Base-by-base conservation (phyloP, 306 rosid genomes). In the Begonia masoniana region DNA sequence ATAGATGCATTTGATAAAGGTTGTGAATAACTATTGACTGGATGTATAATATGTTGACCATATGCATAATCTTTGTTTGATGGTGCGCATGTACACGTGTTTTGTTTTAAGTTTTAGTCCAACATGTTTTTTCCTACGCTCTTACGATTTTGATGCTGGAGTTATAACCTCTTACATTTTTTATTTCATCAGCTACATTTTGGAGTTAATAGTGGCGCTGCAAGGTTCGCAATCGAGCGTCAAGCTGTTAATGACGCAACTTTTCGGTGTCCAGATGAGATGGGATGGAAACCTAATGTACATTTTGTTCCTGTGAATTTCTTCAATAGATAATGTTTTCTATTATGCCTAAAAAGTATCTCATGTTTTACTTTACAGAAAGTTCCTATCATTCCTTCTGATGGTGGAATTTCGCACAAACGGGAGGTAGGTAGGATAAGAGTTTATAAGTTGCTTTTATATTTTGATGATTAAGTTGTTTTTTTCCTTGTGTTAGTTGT, bases 281-380 rank as follows among this genome's bases (percentile, higher is more conserved):
- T 83, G 88, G 96, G 96, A 68, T 86, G 99, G 99, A 86, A 91
- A 66, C 99, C 99, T 31, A 88, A 81, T 94, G 96, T 85, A 24
- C 35, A 58, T 62, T 26, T 15, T 51, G 15, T 13, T 9, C 1
- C 21, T 23, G 41, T 13, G 42, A 8, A 13, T 26, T 49, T 31
- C 39, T 3, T 31, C 39, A 31, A 6, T 31, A 7, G 8, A 31
- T 31, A 31, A 31, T 5, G 9, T 31, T 31, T 31, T 31, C 39
- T 31, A 31, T 31, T 5, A 31, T 31, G 39, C 39, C 39, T 31
- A 6, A 31, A 26, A 31, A 31, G 39, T 31, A 31, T 56, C 12
- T 52, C 36, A 52, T 41, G 57, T 56, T 56, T 7, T 68, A 41
- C 72, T 72, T 72, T 79, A 82, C 88, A 91, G 99, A 86, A 70